These are phyloP conservation scores for Sanghuangporus sanghuang DNA, from an alignment of 1,284 basidiomycete species.

Conservation along the genomic window DNA sequence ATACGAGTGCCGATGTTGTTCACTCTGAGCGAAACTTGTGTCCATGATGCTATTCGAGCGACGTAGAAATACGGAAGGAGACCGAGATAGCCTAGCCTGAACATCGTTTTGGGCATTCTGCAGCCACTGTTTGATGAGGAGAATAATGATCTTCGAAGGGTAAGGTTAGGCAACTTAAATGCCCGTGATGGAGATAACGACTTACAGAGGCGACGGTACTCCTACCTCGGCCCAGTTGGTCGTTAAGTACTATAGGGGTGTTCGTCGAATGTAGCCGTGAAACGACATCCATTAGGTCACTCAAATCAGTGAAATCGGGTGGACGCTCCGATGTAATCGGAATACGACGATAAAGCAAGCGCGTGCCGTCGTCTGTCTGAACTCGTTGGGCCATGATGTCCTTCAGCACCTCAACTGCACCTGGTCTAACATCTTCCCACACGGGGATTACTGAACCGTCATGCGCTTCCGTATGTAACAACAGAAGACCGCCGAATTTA, in stretches of 20 bases:
- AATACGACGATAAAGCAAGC: constrained; percentile 78
- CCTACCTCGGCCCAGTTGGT: constrained; percentile 93
- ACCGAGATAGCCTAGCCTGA: not conserved
- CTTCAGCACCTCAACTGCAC: constrained; percentile 80
- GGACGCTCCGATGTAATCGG: constrained; percentile 85
- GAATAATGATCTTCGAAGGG: constrained; percentile 63
- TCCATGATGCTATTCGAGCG: constrained; percentile 13
- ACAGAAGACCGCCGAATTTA: constrained; percentile 79
- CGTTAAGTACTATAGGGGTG: constrained; percentile 91
- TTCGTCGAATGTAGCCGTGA: constrained; percentile 66
- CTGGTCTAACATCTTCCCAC: constrained; percentile 87
- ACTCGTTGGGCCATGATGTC: constrained; percentile 79
- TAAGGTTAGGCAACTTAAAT: not conserved
- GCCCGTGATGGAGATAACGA: constrained; percentile 1
- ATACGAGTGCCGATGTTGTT: constrained; percentile 59
- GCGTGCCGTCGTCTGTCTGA: constrained; percentile 41
- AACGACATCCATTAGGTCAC: constrained; percentile 79
- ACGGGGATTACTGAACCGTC: constrained; percentile 91
- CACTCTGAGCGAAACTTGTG: constrained; percentile 13
- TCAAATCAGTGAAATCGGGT: constrained; percentile 66
- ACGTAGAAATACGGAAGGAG: constrained; percentile 17
- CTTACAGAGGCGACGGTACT: constrained; percentile 84
- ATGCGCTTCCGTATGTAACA: constrained; percentile 87
- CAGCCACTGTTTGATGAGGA: constrained; percentile 88
- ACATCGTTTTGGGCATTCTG: constrained; percentile 26